Evolutionary conservation across 805 yeast species (phyloP).

Genomic region (Metschnikowia continentalis): DNA sequence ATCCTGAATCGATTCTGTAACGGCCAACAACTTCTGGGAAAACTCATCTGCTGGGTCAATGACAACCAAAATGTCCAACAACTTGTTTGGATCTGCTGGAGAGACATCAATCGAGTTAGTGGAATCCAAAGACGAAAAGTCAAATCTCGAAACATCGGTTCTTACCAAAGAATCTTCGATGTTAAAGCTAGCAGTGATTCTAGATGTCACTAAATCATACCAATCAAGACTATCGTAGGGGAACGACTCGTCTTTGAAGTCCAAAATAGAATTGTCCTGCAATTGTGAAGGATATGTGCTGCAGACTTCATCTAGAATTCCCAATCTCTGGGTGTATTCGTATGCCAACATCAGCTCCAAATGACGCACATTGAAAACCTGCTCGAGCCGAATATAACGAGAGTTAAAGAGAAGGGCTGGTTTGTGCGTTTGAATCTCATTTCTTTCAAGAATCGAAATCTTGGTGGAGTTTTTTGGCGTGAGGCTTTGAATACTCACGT

Average conservation of each 20-base stretch:
- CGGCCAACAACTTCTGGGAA: conserved; percentile 58
- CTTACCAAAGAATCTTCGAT: conserved; percentile 38
- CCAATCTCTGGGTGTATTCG: conserved; percentile 46
- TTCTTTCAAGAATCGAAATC: conserved; percentile 23
- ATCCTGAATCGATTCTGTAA: conserved; percentile 37
- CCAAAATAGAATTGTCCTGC: conserved; percentile 12
- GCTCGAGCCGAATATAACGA: conserved; percentile 40
- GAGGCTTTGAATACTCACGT: conserved; percentile 8
- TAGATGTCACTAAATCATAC: conserved; percentile 45
- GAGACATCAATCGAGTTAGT: conserved; percentile 25
- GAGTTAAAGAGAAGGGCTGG: conserved; percentile 52
- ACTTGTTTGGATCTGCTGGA: conserved; percentile 22
- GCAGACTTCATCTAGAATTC: conserved; percentile 25
- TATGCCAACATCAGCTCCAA: conserved; percentile 39
- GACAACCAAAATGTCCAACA: conserved; percentile 54
- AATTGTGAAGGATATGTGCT: conserved; percentile 25
- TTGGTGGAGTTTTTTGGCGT: conserved; percentile 1
- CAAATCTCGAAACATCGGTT: conserved; percentile 44
- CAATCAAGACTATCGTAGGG: conserved; percentile 32
- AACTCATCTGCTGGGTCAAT: conserved; percentile 70
- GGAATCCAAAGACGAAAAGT: conserved; percentile 33
- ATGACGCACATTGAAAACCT: conserved; percentile 21
- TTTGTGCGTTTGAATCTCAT: conserved; percentile 29
- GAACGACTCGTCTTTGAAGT: conserved; percentile 12
- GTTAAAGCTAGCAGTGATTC: conserved; percentile 43